phyloP scores from a whole-genome alignment of 169 alveolate genomes.

The Plasmodium blacklocki region DNA sequence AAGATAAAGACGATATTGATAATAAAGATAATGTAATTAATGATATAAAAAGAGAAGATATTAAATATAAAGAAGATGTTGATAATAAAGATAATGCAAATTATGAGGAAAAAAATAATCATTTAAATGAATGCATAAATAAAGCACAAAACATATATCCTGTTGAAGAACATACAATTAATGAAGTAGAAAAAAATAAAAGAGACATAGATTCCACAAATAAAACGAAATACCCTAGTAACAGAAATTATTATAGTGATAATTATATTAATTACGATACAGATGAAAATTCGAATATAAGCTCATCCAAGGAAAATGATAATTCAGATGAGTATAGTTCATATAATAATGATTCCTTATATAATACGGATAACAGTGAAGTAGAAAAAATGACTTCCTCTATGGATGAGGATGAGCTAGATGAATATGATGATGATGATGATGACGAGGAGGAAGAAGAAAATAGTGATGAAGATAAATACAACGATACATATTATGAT shows the following conservation, averaged over 20 bases:
- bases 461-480: neutral
- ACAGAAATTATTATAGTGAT: conserved; percentile 65
- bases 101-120: neutral
- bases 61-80: neutral
- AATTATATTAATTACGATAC: conserved; percentile 24
- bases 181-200: neutral
- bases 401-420: conserved; percentile 6
- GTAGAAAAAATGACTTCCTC: conserved; percentile 18
- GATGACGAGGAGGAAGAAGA: conserved; percentile 4
- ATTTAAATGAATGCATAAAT: neutral
- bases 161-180: neutral
- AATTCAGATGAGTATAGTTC: conserved; percentile 26
- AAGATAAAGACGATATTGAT: neutral
- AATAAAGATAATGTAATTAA: neutral
- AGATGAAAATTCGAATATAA: conserved; percentile 36
- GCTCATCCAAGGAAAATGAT: conserved; percentile 29
- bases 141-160: neutral
- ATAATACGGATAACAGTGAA: conserved; percentile 19
- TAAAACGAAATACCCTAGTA: neutral
- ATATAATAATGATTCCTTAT: conserved; percentile 23
- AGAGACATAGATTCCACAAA: neutral
- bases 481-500: conserved; percentile 2
- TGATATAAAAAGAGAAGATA: neutral
- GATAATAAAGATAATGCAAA: neutral
- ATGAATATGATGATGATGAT: conserved; percentile 21